phyloP scores from a whole-genome alignment of 2,329 filamentous ascomycete species.

The Ophiosphaerella herpotricha region DNA sequence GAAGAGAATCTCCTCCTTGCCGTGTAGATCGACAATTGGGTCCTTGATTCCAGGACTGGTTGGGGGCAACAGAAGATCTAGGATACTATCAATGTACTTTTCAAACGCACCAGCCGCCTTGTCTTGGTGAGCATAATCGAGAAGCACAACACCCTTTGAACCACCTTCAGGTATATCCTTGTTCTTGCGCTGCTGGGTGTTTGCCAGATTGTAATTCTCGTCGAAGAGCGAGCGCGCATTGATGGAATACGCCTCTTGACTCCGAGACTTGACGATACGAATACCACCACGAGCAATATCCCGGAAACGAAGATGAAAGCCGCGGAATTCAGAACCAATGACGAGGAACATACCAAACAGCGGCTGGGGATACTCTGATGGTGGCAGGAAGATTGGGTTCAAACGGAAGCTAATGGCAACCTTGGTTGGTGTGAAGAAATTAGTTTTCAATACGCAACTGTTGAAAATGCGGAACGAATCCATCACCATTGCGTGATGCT shows the following conservation, averaged over 20 bases:
- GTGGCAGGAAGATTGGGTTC: conserved; percentile 84
- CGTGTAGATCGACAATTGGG: conserved; percentile 92
- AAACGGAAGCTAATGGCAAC: conserved; percentile 96
- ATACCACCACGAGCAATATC: conserved; percentile 97
- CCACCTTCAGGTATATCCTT: conserved; percentile 99
- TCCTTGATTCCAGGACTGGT: conserved; percentile 97
- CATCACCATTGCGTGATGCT: conserved; percentile 99
- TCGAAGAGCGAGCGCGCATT: conserved; percentile 97
- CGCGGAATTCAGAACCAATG: conserved; percentile 93
- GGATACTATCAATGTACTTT: conserved; percentile 99
- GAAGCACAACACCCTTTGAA: conserved; percentile 94
- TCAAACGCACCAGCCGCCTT: conserved; percentile 92
- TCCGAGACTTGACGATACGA: conserved; percentile 96
- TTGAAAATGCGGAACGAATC: conserved; percentile 96
- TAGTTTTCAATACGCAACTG: conserved; percentile 90
- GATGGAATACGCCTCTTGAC: conserved; percentile 93
- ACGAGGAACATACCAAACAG: conserved; percentile 99
- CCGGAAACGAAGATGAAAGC: conserved; percentile 96
- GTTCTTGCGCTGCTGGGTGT: conserved; percentile 99
- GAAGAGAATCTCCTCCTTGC: conserved; percentile 95
- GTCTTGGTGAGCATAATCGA: conserved; percentile 93
- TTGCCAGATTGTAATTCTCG: conserved; percentile 97
- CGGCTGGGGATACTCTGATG: conserved; percentile 89
- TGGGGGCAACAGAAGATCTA: conserved; percentile 89
- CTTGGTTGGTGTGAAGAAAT: conserved; percentile 97